These are phyloP conservation scores for Odontarrhena argentea DNA, from an alignment of 345 rosid genomes.

Conservation along the genomic window DNA sequence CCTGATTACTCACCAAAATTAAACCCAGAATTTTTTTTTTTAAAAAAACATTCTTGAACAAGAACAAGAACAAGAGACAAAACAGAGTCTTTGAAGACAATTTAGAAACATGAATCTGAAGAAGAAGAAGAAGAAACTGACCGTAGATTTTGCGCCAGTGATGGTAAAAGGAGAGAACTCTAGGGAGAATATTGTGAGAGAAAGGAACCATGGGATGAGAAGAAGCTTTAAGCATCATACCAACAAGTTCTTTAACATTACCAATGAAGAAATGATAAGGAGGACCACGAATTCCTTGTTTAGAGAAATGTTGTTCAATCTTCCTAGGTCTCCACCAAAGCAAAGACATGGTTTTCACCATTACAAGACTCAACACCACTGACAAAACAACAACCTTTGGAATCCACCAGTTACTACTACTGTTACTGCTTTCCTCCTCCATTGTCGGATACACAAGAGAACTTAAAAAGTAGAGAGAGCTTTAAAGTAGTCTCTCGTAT, in stretches of 20 bases:
- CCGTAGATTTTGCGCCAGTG: conserved; percentile 98
- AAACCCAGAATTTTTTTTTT: too few relatives aligned
- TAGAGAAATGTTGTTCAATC: conserved; percentile 88
- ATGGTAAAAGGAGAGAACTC: conserved; percentile 92
- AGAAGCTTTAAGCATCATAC: conserved; percentile 89
- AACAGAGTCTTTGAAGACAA: neutral
- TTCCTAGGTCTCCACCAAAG: conserved; percentile 96
- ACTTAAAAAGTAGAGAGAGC: conserved; percentile 34
- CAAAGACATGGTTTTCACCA: conserved; percentile 53
- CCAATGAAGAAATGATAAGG: conserved; percentile 96
- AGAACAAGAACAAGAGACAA: neutral
- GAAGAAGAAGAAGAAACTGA: conserved; percentile 23
- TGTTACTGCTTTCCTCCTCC: conserved; percentile 35
- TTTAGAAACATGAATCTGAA: conserved; percentile 29
- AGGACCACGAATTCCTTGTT: conserved; percentile 96
- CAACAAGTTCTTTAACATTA: conserved; percentile 86
- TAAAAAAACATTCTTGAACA: neutral
- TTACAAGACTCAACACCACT: conserved; percentile 41
- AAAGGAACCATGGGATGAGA: conserved; percentile 84
- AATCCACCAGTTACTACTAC: conserved; percentile 38
- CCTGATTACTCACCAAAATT: too few relatives aligned
- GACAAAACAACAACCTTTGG: conserved; percentile 49
- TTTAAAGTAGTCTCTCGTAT: conserved; percentile 34
- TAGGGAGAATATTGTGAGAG: conserved; percentile 97
- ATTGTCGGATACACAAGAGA: conserved; percentile 26